phyloP scores from a whole-genome alignment of 768 basidiomycete species.

The Tulasnella sp. region DNA sequence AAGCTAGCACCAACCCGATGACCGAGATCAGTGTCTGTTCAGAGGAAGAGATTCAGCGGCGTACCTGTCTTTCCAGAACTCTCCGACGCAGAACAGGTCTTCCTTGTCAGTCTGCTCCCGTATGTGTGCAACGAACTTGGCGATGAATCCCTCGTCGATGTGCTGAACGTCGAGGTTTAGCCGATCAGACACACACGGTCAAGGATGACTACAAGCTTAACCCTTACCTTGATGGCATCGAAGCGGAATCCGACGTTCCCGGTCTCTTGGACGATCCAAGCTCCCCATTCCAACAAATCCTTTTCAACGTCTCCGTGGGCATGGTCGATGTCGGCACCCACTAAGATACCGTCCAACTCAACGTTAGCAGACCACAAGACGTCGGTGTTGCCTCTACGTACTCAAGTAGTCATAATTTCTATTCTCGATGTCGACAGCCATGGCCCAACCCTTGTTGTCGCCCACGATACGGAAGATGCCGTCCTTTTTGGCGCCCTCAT shows the following conservation, averaged over 20 bases:
- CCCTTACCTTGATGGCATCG: conserved; percentile 35
- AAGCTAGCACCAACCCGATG: conserved; percentile 10
- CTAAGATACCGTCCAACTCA: not conserved
- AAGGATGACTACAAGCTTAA: not conserved
- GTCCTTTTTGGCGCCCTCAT: conserved; percentile 31
- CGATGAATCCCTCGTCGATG: conserved; percentile 31
- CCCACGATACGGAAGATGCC: conserved; percentile 34
- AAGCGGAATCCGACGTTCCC: conserved; percentile 38
- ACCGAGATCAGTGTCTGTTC: not conserved
- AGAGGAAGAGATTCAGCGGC: not conserved
- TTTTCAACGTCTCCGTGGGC: conserved; percentile 33
- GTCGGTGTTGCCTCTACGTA: not conserved
- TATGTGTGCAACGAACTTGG: conserved; percentile 35
- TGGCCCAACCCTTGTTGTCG: conserved; percentile 34
- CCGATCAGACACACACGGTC: not conserved
- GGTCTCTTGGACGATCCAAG: conserved; percentile 34
- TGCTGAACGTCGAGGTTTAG: conserved; percentile 27
- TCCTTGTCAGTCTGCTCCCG: conserved; percentile 33
- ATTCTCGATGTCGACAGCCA: conserved; percentile 34
- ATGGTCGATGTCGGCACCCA: conserved; percentile 31
- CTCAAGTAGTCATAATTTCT: conserved; percentile 26
- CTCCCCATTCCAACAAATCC: conserved; percentile 32
- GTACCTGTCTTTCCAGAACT: conserved; percentile 38
- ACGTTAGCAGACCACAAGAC: not conserved
- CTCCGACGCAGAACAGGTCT: conserved; percentile 40